Percentiles rank a stretch among this genome's conserved stretches.
Evolutionary conservation across 768 basidiomycete genomes (phyloP).

Genomic region (Neoboletus subvelutipes): DNA sequence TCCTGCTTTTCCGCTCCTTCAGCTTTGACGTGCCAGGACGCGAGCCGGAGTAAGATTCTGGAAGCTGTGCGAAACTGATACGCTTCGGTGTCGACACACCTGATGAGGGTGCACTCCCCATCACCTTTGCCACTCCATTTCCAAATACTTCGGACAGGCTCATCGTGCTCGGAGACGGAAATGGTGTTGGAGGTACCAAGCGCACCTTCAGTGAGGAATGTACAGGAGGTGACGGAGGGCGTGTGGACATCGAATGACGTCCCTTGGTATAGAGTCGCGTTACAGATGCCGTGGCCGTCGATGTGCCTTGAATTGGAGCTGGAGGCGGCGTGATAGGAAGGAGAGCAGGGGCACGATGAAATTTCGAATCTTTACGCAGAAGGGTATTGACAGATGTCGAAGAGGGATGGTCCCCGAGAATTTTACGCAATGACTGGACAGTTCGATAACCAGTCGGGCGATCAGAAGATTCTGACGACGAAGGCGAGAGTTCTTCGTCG

Average conservation of each 20-base stretch:
- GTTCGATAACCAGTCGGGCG: conserved; percentile 57
- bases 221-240: conserved; percentile 58
- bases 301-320: conserved; percentile 56
- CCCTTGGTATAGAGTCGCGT: conserved; percentile 73
- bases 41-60: conserved; percentile 58
- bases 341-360: conserved; percentile 24
- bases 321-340: conserved; percentile 48
- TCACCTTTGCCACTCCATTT: conserved; percentile 28
- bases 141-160: conserved; percentile 31
- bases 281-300: conserved; percentile 74
- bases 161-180: conserved; percentile 34
- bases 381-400: conserved; percentile 25
- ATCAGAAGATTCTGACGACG: conserved; percentile 55
- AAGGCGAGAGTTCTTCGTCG: conserved; percentile 51
- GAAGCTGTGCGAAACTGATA: conserved; percentile 77
- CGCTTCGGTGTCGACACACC: conserved; percentile 63
- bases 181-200: conserved; percentile 37
- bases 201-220: conserved; percentile 46
- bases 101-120: conserved; percentile 46
- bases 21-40: conserved; percentile 35
- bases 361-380: conserved; percentile 11
- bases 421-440: conserved; percentile 65
- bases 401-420: conserved; percentile 54
- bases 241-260: conserved; percentile 58
- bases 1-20: conserved; percentile 31